Conservation (phyloP, 2,329 filamentous ascomycete species). For the Paradendryphiella salina region DNA sequence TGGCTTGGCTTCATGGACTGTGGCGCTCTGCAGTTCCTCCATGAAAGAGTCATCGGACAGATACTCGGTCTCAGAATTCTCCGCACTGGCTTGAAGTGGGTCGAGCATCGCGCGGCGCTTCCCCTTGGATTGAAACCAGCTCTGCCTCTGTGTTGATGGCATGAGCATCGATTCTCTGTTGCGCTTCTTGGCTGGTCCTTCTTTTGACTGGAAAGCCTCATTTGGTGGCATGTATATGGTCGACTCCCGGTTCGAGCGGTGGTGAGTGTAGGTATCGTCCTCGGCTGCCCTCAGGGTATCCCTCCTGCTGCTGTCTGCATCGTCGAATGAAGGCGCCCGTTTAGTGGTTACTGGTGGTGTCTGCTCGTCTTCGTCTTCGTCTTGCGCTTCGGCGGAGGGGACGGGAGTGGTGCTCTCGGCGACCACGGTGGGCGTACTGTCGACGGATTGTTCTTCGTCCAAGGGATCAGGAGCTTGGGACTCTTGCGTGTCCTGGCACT, state of each 20-base stretch:
- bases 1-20: slow-evolving; percentile 79
- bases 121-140: slow-evolving; percentile 40
- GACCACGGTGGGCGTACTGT: slow-evolving; percentile 43
- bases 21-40: slow-evolving; percentile 82
- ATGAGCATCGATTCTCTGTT: slow-evolving; percentile 39
- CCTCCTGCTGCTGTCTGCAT: slow-evolving; percentile 15
- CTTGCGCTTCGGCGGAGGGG: slow-evolving; percentile 26
- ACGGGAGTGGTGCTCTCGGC: slow-evolving; percentile 36
- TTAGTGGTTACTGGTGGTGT: slow-evolving; percentile 9
- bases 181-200: slow-evolving; percentile 24
- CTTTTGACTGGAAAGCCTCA: slow-evolving; percentile 19
- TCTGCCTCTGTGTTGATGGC: slow-evolving; percentile 27
- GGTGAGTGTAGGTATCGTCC: slow-evolving; percentile 21
- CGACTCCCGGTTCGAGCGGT: slow-evolving; percentile 40
- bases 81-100: slow-evolving; percentile 43
- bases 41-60: slow-evolving; percentile 79
- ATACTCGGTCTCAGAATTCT: slow-evolving; percentile 53
- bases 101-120: slow-evolving; percentile 49
- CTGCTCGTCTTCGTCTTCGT: slow-evolving; percentile 19
- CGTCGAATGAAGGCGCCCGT: slow-evolving; percentile 16
- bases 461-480: slow-evolving; percentile 20
- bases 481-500: slow-evolving; percentile 18
- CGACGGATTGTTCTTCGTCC: slow-evolving; percentile 39
- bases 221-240: slow-evolving; percentile 35
- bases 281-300: slow-evolving; percentile 22